Conservation (phyloP, 495 filamentous ascomycete genomes). For the Penicillium desertorum region DNA sequence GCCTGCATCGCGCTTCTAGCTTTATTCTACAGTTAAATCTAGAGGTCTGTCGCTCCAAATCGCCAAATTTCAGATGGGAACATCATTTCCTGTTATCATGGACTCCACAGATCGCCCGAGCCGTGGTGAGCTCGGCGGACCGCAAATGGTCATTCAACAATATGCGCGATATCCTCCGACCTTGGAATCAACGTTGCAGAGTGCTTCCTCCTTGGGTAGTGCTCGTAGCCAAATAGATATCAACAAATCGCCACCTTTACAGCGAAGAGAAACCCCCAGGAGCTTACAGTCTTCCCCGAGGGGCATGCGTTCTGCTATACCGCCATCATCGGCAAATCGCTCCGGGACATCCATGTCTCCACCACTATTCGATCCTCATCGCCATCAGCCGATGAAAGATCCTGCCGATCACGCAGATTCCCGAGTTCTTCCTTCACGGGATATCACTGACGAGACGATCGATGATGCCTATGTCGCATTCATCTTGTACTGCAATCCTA, state of each 20-base stretch:
- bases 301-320: constrained; percentile 34
- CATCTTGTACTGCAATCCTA: constrained; percentile 88
- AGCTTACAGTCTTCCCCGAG: constrained; percentile 46
- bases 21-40: constrained; percentile 6
- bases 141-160: constrained; percentile 45
- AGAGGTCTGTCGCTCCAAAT: constrained; percentile 1
- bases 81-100: constrained; percentile 35
- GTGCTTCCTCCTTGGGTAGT: constrained; percentile 47
- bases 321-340: constrained; percentile 32
- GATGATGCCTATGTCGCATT: constrained; percentile 87
- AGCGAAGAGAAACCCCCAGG: constrained; percentile 47
- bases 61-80: constrained; percentile 31
- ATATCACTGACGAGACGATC: constrained; percentile 70
- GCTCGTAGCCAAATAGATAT: constrained; percentile 40
- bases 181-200: constrained; percentile 42
- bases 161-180: constrained; percentile 46
- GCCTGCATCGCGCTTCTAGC: constrained; percentile 9
- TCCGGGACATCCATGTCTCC: constrained; percentile 46
- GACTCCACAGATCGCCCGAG: constrained; percentile 32
- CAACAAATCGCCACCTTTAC: constrained; percentile 42
- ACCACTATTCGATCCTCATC: constrained; percentile 38
- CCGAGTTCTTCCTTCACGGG: constrained; percentile 61
- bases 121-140: constrained; percentile 30
- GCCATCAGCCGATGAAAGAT: constrained; percentile 36
- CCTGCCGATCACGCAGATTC: constrained; percentile 37